Conservation (phyloP, 2,329 filamentous ascomycete genomes). For the Alternaria longipes region DNA sequence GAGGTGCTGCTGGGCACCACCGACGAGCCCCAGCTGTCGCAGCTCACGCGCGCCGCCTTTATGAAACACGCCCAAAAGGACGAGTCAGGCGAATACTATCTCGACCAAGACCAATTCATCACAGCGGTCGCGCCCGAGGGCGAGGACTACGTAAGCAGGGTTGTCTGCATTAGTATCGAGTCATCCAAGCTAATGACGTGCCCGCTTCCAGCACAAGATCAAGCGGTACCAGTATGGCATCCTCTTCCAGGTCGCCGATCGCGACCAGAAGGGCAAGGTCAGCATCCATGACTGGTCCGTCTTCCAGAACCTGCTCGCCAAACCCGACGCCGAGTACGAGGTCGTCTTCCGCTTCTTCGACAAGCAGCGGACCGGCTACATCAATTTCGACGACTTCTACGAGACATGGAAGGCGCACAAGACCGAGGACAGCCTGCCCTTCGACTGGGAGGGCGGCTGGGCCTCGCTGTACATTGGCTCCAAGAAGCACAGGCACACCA, state of each 20-base stretch:
- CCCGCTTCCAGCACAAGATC: slow-evolving; percentile 83
- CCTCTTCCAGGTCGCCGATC: slow-evolving; percentile 90
- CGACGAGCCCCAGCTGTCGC: slow-evolving; percentile 70
- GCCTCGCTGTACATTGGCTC: slow-evolving; percentile 91
- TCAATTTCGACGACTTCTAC: slow-evolving; percentile 91
- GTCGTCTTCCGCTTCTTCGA: slow-evolving; percentile 98
- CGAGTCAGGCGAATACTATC: slow-evolving; percentile 77
- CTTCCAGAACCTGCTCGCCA: slow-evolving; percentile 92
- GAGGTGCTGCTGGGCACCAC: slow-evolving; percentile 71
- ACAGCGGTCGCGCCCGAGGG: slow-evolving; percentile 84
- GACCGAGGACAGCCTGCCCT: slow-evolving; percentile 83
- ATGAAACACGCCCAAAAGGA: slow-evolving; percentile 79
- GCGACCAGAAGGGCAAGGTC: slow-evolving; percentile 75
- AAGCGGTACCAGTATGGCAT: slow-evolving; percentile 94
- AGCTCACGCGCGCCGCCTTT: slow-evolving; percentile 80
- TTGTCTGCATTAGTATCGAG: slow-evolving; percentile 30
- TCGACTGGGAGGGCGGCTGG: slow-evolving; percentile 98
- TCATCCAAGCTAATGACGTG: slow-evolving; percentile 40
- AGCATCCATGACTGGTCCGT: slow-evolving; percentile 86
- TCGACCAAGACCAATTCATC: slow-evolving; percentile 88
- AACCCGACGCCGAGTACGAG: slow-evolving; percentile 98
- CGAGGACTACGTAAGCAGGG: slow-evolving; percentile 84
- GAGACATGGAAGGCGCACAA: slow-evolving; percentile 88
- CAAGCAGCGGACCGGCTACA: slow-evolving; percentile 79
- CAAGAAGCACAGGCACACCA: slow-evolving; percentile 84